Evolutionary conservation across 2,329 filamentous ascomycete genomes (phyloP).

Genomic region (Chrysoporthe deuterocubensis): DNA sequence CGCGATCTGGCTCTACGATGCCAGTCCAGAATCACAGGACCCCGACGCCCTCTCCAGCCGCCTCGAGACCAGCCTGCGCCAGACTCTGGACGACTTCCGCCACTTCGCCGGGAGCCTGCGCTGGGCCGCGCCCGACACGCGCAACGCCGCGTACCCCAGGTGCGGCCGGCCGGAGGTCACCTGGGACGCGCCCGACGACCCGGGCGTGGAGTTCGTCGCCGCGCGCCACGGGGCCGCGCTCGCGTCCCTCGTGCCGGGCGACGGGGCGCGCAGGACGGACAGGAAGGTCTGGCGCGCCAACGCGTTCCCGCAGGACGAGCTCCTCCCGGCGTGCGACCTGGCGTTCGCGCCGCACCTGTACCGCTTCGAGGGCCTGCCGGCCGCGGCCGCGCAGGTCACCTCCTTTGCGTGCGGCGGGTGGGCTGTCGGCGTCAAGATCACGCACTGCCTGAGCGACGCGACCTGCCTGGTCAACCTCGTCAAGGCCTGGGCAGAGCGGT

Average conservation of each 20-base stretch:
- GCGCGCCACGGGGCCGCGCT: constrained; percentile 38
- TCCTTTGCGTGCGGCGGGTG: constrained; percentile 46
- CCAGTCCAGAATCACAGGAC: constrained; percentile 29
- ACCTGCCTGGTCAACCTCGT: constrained; percentile 48
- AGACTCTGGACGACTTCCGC: constrained; percentile 44
- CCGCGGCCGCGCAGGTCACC: constrained; percentile 45
- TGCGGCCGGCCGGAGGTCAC: constrained; percentile 42
- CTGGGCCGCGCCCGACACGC: constrained; percentile 38
- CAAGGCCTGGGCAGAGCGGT: constrained; percentile 44
- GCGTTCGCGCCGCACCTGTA: constrained; percentile 38
- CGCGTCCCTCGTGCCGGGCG: constrained; percentile 38
- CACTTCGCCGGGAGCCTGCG: constrained; percentile 48
- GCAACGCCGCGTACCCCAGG: constrained; percentile 33
- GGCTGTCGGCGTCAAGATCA: constrained; percentile 45
- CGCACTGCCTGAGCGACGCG: constrained; percentile 51
- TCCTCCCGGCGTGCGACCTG: constrained; percentile 40
- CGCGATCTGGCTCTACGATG: constrained; percentile 50
- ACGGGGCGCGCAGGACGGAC: constrained; percentile 20
- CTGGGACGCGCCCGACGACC: constrained; percentile 43
- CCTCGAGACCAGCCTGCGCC: constrained; percentile 36
- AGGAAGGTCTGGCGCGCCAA: constrained; percentile 42
- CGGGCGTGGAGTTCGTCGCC: constrained; percentile 46
- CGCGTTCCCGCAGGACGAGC: constrained; percentile 39
- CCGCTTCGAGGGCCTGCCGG: constrained; percentile 37
- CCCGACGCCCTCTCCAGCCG: background rate